Evolutionary conservation across 345 rosid species (phyloP).

Genomic region (Syzygium jambos): DNA sequence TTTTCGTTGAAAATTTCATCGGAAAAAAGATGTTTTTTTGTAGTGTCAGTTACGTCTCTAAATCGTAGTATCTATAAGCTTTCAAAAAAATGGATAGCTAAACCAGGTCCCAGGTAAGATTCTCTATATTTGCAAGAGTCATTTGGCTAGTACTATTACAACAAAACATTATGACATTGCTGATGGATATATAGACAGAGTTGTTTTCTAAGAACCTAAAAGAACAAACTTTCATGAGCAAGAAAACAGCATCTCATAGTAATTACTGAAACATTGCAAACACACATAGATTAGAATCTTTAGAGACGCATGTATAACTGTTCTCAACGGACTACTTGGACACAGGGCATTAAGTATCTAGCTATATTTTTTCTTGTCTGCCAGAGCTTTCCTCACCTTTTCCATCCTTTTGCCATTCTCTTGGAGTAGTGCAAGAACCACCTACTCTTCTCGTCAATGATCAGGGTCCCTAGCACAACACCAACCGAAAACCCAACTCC

Average conservation of each 20-base stretch:
- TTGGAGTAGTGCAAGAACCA: neutral
- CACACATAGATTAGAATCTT: neutral
- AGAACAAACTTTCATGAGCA: accelerated
- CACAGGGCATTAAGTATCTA: neutral
- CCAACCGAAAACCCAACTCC: neutral
- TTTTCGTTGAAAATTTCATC: no score
- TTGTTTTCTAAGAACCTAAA: no score
- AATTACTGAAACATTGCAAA: no score
- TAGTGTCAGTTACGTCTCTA: neutral
- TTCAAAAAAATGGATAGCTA: no score
- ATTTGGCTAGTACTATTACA: no score
- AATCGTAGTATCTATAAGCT: no score
- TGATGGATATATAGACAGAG: no score
- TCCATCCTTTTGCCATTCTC: neutral
- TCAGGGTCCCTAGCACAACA: neutral
- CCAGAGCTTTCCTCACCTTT: neutral
- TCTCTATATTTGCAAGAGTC: no score
- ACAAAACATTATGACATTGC: no score
- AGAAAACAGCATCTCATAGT: no score
- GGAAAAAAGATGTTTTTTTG: no score
- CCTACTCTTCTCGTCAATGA: neutral
- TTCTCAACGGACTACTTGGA: neutral
- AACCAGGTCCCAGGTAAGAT: no score
- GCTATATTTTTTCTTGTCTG: neutral
- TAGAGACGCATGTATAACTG: neutral